Base-by-base conservation (phyloP, 1,139 yeast species). In the Kodamaea plutei region DNA sequence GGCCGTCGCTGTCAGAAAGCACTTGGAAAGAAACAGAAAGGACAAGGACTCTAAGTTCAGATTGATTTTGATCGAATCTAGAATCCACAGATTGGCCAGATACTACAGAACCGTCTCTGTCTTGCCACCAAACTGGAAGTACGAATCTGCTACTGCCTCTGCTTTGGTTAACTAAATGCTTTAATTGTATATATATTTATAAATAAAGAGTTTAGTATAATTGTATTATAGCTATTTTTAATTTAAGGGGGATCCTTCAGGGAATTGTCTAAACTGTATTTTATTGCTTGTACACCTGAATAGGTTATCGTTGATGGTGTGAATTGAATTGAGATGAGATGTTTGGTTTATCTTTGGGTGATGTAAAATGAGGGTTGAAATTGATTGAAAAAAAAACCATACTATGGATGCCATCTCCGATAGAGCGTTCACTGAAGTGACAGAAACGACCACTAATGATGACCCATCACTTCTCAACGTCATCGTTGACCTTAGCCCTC, bases 21-120 rank as follows among this genome's bases (percentile, higher is more conserved):
- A 91, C 77, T 84, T 91, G 70, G 99, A 93, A 79, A 87, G 94
- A 77, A 91, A 91, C 96, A 88, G 99, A 84, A 93, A 91, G 82
- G 99, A 91, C 78, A 89, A 91, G 83, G 98, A 91, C 77, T 91
- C 98, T 59, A 91, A 91, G 79, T 91, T 93, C 95, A 88, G 99
- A 84, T 87, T 91, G 67, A 91, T 91, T 91, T 84, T 91, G 74
- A 88, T 93, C 69, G 99, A 91, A 79, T 89, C 97, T 50, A 88
- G 98, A 87, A 91, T 91, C 78, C 99, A 91, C 95, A 91, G 99
- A 84, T 85, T 91, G 71, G 95, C 98, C 58, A 87, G 99, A 81
- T 91, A 91, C 93, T 91, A 91, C 95, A 89, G 96, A 87, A 85
- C 96, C 60, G 95, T 87, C 59, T 78, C 95, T 65, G 97, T 91